phyloP scores from a whole-genome alignment of 768 basidiomycete species.

The Tricholoma flavovirens region DNA sequence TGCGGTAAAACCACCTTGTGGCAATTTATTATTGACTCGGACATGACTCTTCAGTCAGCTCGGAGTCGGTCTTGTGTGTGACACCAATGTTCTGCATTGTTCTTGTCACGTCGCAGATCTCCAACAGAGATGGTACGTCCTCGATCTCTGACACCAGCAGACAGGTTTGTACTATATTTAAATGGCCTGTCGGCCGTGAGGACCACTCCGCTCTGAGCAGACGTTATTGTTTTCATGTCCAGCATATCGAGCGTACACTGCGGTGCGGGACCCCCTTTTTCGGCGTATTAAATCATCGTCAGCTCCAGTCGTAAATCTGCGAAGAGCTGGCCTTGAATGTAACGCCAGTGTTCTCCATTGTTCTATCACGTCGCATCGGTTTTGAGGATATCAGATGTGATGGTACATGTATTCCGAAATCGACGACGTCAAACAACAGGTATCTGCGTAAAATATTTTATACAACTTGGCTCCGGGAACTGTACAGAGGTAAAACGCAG shows the following conservation, averaged over 20 bases:
- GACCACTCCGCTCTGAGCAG: too few species aligned
- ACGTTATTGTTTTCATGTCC: too few species aligned
- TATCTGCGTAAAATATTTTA: background rate
- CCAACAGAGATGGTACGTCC: background rate
- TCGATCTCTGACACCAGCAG: too few species aligned
- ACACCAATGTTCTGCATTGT: constrained; percentile 12
- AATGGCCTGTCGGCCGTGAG: too few species aligned
- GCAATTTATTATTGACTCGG: background rate
- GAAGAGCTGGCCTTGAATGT: background rate
- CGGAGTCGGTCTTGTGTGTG: constrained; percentile 1
- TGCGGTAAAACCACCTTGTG: background rate
- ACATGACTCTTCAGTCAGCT: constrained; percentile 3
- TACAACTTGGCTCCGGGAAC: background rate
- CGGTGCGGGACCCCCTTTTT: background rate
- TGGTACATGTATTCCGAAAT: background rate
- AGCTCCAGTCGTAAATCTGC: constrained; percentile 4
- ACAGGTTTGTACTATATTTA: too few species aligned
- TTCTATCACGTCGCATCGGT: constrained; percentile 10
- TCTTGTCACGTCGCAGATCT: constrained; percentile 8
- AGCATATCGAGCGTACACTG: too few species aligned
- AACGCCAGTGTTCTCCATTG: constrained; percentile 11
- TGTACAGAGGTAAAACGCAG: background rate
- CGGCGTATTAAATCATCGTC: background rate
- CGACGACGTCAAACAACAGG: constrained; percentile 4
- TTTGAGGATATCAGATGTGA: background rate